phyloP scores from a whole-genome alignment of 2,329 filamentous ascomycete species.

The Aureobasidium mangrovei region DNA sequence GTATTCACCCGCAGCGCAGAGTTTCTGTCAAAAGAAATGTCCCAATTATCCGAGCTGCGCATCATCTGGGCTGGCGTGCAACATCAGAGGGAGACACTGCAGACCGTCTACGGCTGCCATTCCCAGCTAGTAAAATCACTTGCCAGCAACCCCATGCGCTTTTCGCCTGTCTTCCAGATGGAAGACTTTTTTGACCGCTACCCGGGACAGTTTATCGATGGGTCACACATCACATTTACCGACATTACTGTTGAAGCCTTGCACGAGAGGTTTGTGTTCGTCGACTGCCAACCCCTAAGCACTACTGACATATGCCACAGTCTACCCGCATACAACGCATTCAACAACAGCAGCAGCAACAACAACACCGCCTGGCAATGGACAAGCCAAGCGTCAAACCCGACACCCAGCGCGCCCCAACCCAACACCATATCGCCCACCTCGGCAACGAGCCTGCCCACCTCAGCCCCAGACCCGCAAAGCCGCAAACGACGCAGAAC shows the following conservation, averaged over 20 bases:
- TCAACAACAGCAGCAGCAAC: not conserved
- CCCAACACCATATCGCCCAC: not conserved
- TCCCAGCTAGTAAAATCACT: slow-evolving; percentile 68
- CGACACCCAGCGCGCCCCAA: not conserved
- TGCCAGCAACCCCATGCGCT: slow-evolving; percentile 59
- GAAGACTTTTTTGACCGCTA: slow-evolving; percentile 87
- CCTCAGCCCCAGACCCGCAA: not conserved
- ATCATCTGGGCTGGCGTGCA: slow-evolving; percentile 70
- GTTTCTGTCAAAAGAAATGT: slow-evolving; percentile 69
- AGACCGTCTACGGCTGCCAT: slow-evolving; percentile 70
- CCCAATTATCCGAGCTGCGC: slow-evolving; percentile 65
- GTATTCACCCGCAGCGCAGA: slow-evolving; percentile 58
- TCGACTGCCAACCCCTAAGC: not conserved
- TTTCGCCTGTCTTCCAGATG: slow-evolving; percentile 71
- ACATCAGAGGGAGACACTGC: slow-evolving; percentile 70
- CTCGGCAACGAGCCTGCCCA: not conserved
- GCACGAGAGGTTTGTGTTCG: slow-evolving; percentile 24
- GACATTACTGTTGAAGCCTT: slow-evolving; percentile 56
- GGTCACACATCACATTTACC: slow-evolving; percentile 62
- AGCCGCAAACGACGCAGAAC: slow-evolving; percentile 11
- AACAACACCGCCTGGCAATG: slow-evolving; percentile 12
- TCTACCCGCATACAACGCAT: slow-evolving; percentile 15
- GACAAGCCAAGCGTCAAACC: not conserved
- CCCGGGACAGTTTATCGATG: slow-evolving; percentile 60
- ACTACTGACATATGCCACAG: not conserved